These are phyloP conservation scores for Hypoxylon sp. DNA, from an alignment of 2,329 filamentous ascomycete genomes.

Conservation along the genomic window DNA sequence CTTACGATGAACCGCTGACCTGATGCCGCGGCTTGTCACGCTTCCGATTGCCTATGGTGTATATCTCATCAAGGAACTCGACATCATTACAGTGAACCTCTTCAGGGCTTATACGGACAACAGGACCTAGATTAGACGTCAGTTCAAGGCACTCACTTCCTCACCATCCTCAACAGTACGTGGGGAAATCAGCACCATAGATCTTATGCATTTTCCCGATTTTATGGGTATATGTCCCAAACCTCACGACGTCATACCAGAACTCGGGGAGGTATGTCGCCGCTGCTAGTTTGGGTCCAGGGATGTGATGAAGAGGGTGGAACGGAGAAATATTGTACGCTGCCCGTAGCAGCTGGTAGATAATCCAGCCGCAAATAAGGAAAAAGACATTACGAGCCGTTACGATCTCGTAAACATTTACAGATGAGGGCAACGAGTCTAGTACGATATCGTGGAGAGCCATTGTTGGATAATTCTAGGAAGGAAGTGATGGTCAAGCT, in stretches of 20 bases:
- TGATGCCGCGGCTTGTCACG: conserved; percentile 40
- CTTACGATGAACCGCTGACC: conserved; percentile 33
- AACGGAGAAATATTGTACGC: conserved; percentile 39
- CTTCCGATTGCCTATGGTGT: conserved; percentile 29
- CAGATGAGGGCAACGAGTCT: conserved; percentile 3
- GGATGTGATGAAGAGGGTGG: conserved; percentile 42
- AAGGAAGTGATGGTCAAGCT: not conserved
- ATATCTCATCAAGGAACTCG: conserved; percentile 38
- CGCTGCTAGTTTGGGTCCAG: conserved; percentile 42
- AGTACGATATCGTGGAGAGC: conserved; percentile 1
- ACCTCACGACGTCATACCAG: conserved; percentile 38
- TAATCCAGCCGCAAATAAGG: conserved; percentile 29
- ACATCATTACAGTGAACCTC: conserved; percentile 42
- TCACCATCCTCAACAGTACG: not conserved
- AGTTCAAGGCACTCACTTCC: not conserved
- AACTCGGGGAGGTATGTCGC: conserved; percentile 40
- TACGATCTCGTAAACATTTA: not conserved
- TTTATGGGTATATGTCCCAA: conserved; percentile 37
- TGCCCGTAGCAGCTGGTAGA: conserved; percentile 31
- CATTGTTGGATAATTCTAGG: conserved; percentile 15
- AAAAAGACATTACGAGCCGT: conserved; percentile 17
- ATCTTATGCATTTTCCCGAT: conserved; percentile 43
- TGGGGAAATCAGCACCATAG: conserved; percentile 34
- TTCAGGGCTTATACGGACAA: conserved; percentile 41
- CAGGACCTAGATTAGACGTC: conserved; percentile 30